phyloP scores from a whole-genome alignment of 2,329 filamentous ascomycete species.

The Xylaria arbuscula region DNA sequence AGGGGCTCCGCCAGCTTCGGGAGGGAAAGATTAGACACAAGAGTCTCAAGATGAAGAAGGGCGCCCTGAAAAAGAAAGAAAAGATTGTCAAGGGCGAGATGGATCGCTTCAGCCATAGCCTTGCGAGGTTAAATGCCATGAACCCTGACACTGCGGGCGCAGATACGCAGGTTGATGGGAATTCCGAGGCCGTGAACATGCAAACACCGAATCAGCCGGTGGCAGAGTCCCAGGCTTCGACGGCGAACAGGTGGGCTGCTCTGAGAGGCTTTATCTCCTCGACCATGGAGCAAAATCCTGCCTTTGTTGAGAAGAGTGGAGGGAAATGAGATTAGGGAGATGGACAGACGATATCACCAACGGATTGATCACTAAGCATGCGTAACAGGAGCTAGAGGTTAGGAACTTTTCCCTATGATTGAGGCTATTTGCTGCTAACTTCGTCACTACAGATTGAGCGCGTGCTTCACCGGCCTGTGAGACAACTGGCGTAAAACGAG shows the following conservation, averaged over 20 bases:
- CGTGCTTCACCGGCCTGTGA: slow-evolving; percentile 2
- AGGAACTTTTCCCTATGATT: background rate
- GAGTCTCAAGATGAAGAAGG: slow-evolving; percentile 79
- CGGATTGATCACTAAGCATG: slow-evolving; percentile 1
- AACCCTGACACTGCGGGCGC: slow-evolving; percentile 21
- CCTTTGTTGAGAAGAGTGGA: slow-evolving; percentile 64
- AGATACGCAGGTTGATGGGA: slow-evolving; percentile 20
- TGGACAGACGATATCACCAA: slow-evolving; percentile 6
- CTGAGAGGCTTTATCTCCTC: slow-evolving; percentile 84
- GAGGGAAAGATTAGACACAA: slow-evolving; percentile 77
- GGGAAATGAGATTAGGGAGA: slow-evolving; percentile 37
- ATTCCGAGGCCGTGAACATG: slow-evolving; percentile 35
- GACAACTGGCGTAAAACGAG: background rate
- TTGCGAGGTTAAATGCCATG: slow-evolving; percentile 75
- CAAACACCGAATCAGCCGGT: slow-evolving; percentile 36
- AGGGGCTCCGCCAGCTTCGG: slow-evolving; percentile 53
- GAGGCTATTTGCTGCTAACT: slow-evolving; percentile 14
- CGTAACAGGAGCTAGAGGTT: slow-evolving; percentile 15
- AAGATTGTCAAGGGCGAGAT: slow-evolving; percentile 82
- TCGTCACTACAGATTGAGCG: background rate
- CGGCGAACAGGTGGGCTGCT: slow-evolving; percentile 78
- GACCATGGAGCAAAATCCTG: slow-evolving; percentile 89
- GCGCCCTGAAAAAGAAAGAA: slow-evolving; percentile 86
- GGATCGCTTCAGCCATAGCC: slow-evolving; percentile 83
- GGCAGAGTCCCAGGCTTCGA: slow-evolving; percentile 48